phyloP scores from a whole-genome alignment of 495 filamentous ascomycete species.

The Lasiosphaeria ovina region DNA sequence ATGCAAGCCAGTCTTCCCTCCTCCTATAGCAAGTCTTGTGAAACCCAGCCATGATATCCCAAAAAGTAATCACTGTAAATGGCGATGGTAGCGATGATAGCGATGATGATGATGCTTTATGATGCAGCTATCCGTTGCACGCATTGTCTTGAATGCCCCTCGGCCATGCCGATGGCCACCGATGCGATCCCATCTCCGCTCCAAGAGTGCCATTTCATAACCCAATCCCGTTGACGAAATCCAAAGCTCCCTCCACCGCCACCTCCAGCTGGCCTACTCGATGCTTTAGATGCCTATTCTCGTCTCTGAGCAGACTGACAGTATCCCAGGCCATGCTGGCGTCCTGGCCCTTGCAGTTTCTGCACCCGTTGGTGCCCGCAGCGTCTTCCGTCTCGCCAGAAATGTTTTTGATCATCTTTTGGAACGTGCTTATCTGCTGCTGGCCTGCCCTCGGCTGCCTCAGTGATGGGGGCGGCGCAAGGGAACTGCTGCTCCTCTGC shows the following conservation, averaged over 20 bases:
- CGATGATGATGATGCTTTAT: too few relatives aligned
- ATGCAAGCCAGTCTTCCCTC: too few relatives aligned
- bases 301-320: slow-evolving; percentile 65
- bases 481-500: slow-evolving; percentile 6
- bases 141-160: too few relatives aligned
- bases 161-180: too few relatives aligned
- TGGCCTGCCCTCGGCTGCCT: slow-evolving; percentile 18
- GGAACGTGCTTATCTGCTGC: slow-evolving; percentile 48
- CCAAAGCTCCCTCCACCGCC: slow-evolving; percentile 69
- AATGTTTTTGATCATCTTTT: slow-evolving; percentile 51
- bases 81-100: too few relatives aligned
- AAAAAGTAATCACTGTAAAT: too few relatives aligned
- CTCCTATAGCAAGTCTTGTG: too few relatives aligned
- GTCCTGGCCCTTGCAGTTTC: slow-evolving; percentile 60
- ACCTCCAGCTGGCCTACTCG: slow-evolving; percentile 64
- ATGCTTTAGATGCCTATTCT: slow-evolving; percentile 69
- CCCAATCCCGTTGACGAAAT: slow-evolving; percentile 55
- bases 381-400: slow-evolving; percentile 26
- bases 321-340: slow-evolving; percentile 70
- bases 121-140: too few relatives aligned
- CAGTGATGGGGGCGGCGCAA: slow-evolving; percentile 9
- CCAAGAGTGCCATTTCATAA: slow-evolving; percentile 11
- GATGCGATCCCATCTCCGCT: too few relatives aligned
- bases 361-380: slow-evolving; percentile 41
- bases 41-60: too few relatives aligned